Base-by-base conservation (phyloP, 1,139 yeast species). In the Saccharomyces pastorianus region DNA sequence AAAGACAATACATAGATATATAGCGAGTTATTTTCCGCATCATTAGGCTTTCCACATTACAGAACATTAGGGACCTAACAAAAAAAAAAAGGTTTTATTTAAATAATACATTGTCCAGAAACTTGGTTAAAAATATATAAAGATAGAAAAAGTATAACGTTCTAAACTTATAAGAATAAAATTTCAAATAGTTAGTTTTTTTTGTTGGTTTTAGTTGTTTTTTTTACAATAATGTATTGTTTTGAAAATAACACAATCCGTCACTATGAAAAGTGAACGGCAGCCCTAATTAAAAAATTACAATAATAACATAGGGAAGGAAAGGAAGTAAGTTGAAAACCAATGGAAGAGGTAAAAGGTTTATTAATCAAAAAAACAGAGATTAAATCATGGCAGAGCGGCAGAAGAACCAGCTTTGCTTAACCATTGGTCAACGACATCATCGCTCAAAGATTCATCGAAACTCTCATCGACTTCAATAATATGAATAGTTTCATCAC, bases 391-490 rank as follows among this genome's bases (percentile, higher is more conserved):
- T 51, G 70, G 56, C 59, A 72, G 56, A 44, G 60, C 55, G 56
- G 83, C 85, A 57, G 72, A 61, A 50, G 86, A 76, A 57, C 85
- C 88, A 48, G 77, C 58, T 46, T 66, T 63, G 50, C 67, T 60
- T 58, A 81, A 69, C 93, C 93, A 86, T 4, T 68, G 59, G 50
- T 70, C 62, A 56, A 86, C 87, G 48, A 84, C 79, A 52, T 72
- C 74, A 46, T 78, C 71, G 59, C 78, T 73, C 62, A 89, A 74
- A 29, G 81, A 70, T 26, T 82, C 64, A 59, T 74, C 80, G 67
- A 89, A 87, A 58, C 76, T 73, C 51, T 76, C 76, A 63, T 79
- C 82, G 57, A 89, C 81, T 62, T 77, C 74, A 60, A 83, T 80
- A 66, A 88, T 74, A 65, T 81, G 79, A 61, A 88, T 76, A 52